phyloP scores from a whole-genome alignment of 2,329 filamentous ascomycete genomes.

The Aspergillus costaricaensis region DNA sequence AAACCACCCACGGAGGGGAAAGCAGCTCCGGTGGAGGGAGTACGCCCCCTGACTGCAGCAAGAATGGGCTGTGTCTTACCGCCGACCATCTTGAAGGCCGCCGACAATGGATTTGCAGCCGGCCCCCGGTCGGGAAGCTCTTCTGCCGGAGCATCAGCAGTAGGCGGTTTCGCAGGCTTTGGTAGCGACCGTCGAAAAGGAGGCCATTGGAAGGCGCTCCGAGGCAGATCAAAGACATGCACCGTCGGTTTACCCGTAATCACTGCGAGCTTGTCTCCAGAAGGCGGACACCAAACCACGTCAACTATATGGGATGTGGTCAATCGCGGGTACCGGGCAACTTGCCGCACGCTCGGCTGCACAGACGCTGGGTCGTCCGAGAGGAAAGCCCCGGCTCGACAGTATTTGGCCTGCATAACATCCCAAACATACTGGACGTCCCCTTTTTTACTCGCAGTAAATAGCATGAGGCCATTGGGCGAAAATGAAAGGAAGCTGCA shows the following conservation, averaged over 20 bases:
- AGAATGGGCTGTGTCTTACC: conserved; percentile 63
- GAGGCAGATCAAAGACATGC: conserved; percentile 84
- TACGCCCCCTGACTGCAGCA: conserved; percentile 62
- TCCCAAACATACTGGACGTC: conserved; percentile 55
- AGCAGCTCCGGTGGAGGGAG: conserved; percentile 48
- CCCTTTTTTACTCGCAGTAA: conserved; percentile 52
- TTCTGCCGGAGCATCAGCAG: conserved; percentile 48
- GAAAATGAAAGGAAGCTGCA: conserved; percentile 54
- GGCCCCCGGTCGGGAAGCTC: conserved; percentile 49
- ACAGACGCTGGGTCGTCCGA: conserved; percentile 36
- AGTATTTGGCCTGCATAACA: conserved; percentile 50
- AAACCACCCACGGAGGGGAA: conserved; percentile 48
- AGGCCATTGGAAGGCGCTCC: conserved; percentile 83
- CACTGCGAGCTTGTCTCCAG: conserved; percentile 80
- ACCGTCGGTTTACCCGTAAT: conserved; percentile 94
- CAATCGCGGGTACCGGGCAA: conserved; percentile 86
- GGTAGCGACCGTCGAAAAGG: conserved; percentile 59
- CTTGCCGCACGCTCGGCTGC: conserved; percentile 66
- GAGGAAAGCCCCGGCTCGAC: conserved; percentile 41
- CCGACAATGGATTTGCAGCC: conserved; percentile 58
- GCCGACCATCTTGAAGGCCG: conserved; percentile 70
- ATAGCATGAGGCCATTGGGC: conserved; percentile 49
- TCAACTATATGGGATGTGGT: conserved; percentile 90
- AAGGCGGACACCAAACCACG: conserved; percentile 80
- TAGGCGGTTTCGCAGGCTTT: conserved; percentile 35